phyloP scores from a whole-genome alignment of 2,329 filamentous ascomycete genomes.

The Didymella sp. region DNA sequence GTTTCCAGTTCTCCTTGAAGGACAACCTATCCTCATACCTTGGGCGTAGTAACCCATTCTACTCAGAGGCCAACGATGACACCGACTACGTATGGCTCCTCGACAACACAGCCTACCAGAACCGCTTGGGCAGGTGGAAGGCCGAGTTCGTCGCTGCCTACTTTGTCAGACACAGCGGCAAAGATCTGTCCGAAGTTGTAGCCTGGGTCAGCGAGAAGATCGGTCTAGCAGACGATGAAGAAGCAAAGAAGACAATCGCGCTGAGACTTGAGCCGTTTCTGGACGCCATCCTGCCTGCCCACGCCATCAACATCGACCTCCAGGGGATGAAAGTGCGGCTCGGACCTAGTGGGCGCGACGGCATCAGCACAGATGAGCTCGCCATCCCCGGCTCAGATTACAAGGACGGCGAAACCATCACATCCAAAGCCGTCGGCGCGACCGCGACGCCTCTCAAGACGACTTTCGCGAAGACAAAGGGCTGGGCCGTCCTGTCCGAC shows the following conservation, averaged over 20 bases:
- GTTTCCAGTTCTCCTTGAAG: slow-evolving; percentile 47
- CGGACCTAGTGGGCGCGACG: slow-evolving; percentile 74
- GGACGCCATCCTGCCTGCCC: slow-evolving; percentile 74
- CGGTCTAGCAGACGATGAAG: slow-evolving; percentile 62
- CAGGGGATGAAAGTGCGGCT: slow-evolving; percentile 54
- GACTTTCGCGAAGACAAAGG: slow-evolving; percentile 74
- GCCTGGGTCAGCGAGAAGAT: slow-evolving; percentile 73
- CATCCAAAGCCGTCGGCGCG: slow-evolving; percentile 41
- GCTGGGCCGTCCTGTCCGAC: slow-evolving; percentile 88
- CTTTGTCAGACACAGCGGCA: slow-evolving; percentile 75
- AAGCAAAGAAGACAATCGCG: slow-evolving; percentile 66
- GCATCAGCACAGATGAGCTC: slow-evolving; percentile 69
- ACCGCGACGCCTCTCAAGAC: slow-evolving; percentile 68
- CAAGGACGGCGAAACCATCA: slow-evolving; percentile 43
- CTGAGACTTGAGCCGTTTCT: slow-evolving; percentile 78
- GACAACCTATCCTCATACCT: slow-evolving; percentile 51
- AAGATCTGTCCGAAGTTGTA: slow-evolving; percentile 71
- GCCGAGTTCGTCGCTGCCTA: slow-evolving; percentile 84
- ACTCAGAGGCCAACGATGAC: slow-evolving; percentile 60
- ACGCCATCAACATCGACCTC: slow-evolving; percentile 71
- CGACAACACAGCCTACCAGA: slow-evolving; percentile 83
- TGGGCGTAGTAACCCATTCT: slow-evolving; percentile 50
- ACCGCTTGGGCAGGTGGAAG: slow-evolving; percentile 66
- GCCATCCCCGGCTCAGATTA: slow-evolving; percentile 58
- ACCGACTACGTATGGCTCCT: slow-evolving; percentile 84